Percentiles rank a stretch among this genome's conserved stretches.
Evolutionary conservation across 176 grass and related monocot genomes (phyloP).

Genomic region (Carex littledalei): DNA sequence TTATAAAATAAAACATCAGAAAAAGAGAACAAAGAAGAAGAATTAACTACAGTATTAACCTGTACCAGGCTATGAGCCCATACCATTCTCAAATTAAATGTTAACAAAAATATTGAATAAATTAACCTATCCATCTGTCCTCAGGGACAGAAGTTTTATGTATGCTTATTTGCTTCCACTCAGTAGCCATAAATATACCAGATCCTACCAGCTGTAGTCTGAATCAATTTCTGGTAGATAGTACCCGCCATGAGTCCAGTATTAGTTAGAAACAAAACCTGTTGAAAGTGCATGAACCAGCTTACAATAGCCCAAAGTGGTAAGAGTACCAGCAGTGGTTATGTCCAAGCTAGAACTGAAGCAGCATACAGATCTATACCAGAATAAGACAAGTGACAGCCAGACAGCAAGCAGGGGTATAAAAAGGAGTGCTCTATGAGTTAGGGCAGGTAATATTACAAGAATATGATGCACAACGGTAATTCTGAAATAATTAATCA

Average conservation of each 20-base stretch:
- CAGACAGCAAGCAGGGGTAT: background rate
- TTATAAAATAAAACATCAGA: too few relatives aligned
- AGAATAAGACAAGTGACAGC: background rate
- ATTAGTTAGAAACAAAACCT: background rate
- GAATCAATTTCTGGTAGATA: too few relatives aligned
- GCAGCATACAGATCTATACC: background rate
- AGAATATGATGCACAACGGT: background rate
- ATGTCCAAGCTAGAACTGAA: background rate
- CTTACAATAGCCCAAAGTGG: background rate
- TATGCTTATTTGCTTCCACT: background rate
- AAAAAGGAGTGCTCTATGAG: background rate
- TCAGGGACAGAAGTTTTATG: background rate
- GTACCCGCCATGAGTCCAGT: background rate
- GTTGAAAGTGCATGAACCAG: background rate
- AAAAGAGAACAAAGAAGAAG: background rate
- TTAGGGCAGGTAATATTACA: background rate
- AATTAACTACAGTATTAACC: background rate
- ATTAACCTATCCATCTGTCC: background rate
- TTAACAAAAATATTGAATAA: background rate
- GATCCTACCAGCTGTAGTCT: background rate
- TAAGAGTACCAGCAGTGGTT: background rate
- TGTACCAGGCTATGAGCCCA: background rate
- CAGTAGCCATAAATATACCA: background rate
- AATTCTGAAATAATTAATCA: background rate
- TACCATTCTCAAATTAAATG: background rate